Base-by-base conservation (phyloP, 75 land plant genomes). In the Picea glauca region DNA sequence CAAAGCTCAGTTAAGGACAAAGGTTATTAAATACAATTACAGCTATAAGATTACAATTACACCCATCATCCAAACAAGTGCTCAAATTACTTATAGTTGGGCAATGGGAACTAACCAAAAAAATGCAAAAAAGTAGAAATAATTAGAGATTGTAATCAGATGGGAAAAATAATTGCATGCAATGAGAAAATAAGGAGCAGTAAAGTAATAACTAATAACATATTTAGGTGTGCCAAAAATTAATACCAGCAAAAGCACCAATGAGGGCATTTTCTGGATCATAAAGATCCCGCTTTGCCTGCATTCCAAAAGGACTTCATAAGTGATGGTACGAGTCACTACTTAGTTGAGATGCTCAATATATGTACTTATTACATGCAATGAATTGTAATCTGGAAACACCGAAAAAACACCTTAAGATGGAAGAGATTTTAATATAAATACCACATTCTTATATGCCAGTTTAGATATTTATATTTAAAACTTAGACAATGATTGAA, bases 201-300 rank as follows among this genome's bases (percentile, higher is more conserved):
- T 17, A 73, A 62, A 78, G 74, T 15, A 15, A n/a, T 18, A 35
- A 65, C n/a, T 5, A 58, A 65, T 21, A 58, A 80, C 43, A 59
- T 54, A 35, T 62, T 14, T 43, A 70, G 50, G 13, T 70, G 38
- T 20, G 54, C 13, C 8, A 38, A 70, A 70, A 70, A 21, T n/a
- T 40, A 40, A n/a, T 93, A 96, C 99, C 99, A 76, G 99, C 88
- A 79, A 91, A 87, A 62, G 99, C 98, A 77, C 99, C 99, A 74
- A 96, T 87, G 4, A 94, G 60, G 72, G 99, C 99, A 78, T 88
- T 94, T 81, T 96, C 98, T 54, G 91, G 83, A 79, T 94, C 99
- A 79, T 89, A 88, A 18, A 96, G 78, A 68, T 96, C 99, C 76
- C 99, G 82, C 40, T 75, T 81, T 62, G 93, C 99, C 96, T 96